phyloP scores from a whole-genome alignment of 2,329 filamentous ascomycete species.

The Cytospora piceicola region DNA sequence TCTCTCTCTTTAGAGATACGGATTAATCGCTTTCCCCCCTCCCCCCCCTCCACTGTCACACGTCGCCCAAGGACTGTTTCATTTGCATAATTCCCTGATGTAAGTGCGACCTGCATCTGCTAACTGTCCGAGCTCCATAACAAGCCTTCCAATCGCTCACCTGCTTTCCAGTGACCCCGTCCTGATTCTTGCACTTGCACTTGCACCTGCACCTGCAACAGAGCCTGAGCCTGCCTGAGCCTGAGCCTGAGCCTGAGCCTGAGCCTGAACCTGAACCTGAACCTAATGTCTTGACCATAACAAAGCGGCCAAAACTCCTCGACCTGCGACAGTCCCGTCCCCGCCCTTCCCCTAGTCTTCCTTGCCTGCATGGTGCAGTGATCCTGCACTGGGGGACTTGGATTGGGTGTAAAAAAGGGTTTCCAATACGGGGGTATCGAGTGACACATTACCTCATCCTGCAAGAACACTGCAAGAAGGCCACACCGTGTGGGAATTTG shows the following conservation, averaged over 20 bases:
- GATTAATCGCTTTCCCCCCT: neutral
- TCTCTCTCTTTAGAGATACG: neutral
- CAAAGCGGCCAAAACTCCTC: constrained; percentile 28
- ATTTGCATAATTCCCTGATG: constrained; percentile 19
- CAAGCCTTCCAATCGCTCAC: constrained; percentile 25
- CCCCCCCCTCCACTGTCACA: constrained; percentile 13
- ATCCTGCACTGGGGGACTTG: constrained; percentile 27
- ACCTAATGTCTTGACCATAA: constrained; percentile 32
- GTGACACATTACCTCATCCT: constrained; percentile 31
- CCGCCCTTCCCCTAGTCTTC: constrained; percentile 15
- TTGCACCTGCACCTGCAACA: constrained; percentile 21
- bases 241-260: constrained; percentile 25
- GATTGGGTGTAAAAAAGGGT: constrained; percentile 21
- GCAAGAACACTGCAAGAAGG: constrained; percentile 21
- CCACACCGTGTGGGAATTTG: constrained; percentile 30
- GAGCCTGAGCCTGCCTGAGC: constrained; percentile 16
- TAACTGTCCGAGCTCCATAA: constrained; percentile 20
- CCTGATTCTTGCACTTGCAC: neutral
- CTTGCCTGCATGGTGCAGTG: constrained; percentile 30
- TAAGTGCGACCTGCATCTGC: constrained; percentile 27
- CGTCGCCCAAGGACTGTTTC: constrained; percentile 19
- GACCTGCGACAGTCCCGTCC: constrained; percentile 25
- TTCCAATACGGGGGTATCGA: constrained; percentile 26
- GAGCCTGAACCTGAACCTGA: constrained; percentile 9
- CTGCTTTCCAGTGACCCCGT: constrained; percentile 7